Base-by-base conservation (phyloP, 768 basidiomycete species). In the Termitomyces sp. region DNA sequence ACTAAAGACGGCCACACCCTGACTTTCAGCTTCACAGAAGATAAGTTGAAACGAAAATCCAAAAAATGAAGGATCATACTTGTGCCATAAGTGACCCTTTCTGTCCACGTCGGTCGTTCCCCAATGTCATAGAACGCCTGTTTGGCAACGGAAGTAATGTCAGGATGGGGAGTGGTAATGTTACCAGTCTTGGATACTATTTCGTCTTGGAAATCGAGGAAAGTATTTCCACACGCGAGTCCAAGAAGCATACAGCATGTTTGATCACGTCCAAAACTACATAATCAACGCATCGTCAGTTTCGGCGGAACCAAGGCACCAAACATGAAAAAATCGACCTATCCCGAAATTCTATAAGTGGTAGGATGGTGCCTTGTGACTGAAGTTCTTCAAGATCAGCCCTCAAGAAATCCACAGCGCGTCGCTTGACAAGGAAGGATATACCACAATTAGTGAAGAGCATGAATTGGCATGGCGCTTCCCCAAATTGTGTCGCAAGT, bases 231-330 rank as follows among this genome's bases (percentile, higher is more conserved):
- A 55, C 88, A 81, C 0, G 93, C 91, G 53, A 98, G 79, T 11
- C 86, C 89, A 13, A 96, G 79, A 16, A 93, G 81, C 90, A 97
- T 95, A 5, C 91, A 88, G 62, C 93, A 95, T 3, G 91, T 89
- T 64, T 96, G 91, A 66, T 94, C 91, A 50, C 92, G 82, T 43
- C 94, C 94, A 68, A 90, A 97, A 65, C 94, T 96, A 61, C 16
- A 56, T 20, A 39, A 12, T 54, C 23, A 23, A 10, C n/a, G 10
- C 16, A 36, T 40, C 9, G 36, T 51, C 10, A 54, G 40, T 56
- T 56, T 60, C 27, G 23, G 1, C 31, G 29, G 43, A 43, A 25
- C 5, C n/a, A 10, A 45, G 44, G 51, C 25, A 23, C 38, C 15
- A 10, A 50, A 20, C 40, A 16, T 38, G 52, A 49, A 41, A 52